phyloP scores from a whole-genome alignment of 495 filamentous ascomycete genomes.

The Xylaria longipes region DNA sequence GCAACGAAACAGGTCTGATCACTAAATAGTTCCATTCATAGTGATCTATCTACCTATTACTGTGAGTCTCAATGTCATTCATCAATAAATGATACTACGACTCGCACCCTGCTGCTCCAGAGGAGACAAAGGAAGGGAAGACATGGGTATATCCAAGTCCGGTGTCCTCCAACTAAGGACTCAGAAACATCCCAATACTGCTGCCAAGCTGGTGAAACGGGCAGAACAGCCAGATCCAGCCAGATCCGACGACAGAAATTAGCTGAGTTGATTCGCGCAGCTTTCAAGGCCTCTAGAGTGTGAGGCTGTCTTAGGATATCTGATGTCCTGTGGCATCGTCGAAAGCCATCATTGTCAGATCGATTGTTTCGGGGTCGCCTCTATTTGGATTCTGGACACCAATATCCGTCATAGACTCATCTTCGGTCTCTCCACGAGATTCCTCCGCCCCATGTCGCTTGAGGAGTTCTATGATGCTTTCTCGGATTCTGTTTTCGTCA shows the following conservation, averaged over 20 bases:
- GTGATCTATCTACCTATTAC: neutral
- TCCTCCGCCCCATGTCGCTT: constrained; percentile 2
- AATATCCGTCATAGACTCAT: neutral
- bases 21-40: neutral
- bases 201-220: neutral
- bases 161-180: neutral
- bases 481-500: neutral
- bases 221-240: neutral
- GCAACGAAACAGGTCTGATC: neutral
- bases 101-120: neutral
- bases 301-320: too few species aligned
- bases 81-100: neutral
- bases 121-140: neutral
- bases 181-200: neutral
- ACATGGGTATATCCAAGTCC: neutral
- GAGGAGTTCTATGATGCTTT: constrained; percentile 6
- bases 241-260: too few species aligned
- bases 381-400: neutral
- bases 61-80: neutral
- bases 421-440: neutral
- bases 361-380: neutral
- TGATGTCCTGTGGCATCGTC: neutral
- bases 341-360: neutral
- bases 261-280: neutral
- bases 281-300: neutral